Evolutionary conservation across 495 filamentous ascomycete species (phyloP).

Genomic region (Tuber calosporum): DNA sequence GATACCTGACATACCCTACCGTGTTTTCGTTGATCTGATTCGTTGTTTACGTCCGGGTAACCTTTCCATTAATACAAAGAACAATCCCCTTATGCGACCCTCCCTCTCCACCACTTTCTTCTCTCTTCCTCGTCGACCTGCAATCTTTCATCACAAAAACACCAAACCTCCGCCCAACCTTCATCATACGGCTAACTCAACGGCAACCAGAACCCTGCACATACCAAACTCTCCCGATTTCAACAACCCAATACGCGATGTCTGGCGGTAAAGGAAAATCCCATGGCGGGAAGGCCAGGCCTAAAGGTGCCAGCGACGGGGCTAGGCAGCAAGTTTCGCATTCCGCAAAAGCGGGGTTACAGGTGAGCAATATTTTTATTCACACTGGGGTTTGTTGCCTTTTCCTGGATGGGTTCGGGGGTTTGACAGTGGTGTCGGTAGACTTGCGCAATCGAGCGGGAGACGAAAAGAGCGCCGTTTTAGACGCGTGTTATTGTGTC

Average conservation of each 20-base stretch:
- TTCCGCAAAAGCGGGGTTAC: constrained; percentile 94
- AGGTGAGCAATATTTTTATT: constrained; percentile 61
- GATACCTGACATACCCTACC: no score
- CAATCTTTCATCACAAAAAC: not conserved
- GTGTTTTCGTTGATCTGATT: no score
- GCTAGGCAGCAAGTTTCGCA: constrained; percentile 95
- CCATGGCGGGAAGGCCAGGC: constrained; percentile 79
- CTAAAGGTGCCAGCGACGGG: constrained; percentile 73
- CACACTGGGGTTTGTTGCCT: constrained; percentile 28
- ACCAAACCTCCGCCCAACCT: not conserved
- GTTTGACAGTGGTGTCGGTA: constrained; percentile 12
- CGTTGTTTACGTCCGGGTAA: not conserved
- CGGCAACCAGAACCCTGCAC: not conserved
- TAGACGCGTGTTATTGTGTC: constrained; percentile 26
- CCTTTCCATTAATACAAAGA: not conserved
- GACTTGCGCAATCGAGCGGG: not conserved
- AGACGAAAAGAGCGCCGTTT: constrained; percentile 9
- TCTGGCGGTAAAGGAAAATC: constrained; percentile 92
- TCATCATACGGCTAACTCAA: not conserved
- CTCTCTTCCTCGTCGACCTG: not conserved
- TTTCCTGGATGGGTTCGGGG: constrained; percentile 15
- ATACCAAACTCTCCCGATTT: not conserved
- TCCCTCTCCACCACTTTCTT: not conserved
- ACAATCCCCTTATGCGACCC: not conserved
- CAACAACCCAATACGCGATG: constrained; percentile 44